Conservation (phyloP, 495 filamentous ascomycete species). For the Talaromyces adpressus region DNA sequence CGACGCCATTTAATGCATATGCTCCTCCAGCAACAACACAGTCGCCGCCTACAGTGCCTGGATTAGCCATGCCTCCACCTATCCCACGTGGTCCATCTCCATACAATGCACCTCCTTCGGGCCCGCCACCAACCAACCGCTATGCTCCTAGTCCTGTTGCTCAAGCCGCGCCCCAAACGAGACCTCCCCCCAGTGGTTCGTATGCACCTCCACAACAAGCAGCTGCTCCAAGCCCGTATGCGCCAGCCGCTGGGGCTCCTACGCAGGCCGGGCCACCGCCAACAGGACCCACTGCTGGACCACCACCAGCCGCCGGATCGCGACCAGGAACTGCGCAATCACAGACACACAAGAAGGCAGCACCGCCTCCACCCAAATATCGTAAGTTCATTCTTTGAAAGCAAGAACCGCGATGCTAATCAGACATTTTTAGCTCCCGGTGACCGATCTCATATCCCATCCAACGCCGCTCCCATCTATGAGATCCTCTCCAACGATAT, state of each 20-base stretch:
- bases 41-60: conserved; percentile 24
- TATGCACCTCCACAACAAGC: conserved; percentile 49
- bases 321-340: conserved; percentile 47
- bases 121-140: conserved; percentile 67
- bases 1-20: conserved; percentile 63
- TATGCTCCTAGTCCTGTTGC: conserved; percentile 77
- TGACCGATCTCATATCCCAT: conserved; percentile 84
- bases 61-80: conserved; percentile 39
- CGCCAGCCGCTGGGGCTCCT: conserved; percentile 24
- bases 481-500: conserved; percentile 80
- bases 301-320: conserved; percentile 41
- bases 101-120: conserved; percentile 76
- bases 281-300: conserved; percentile 22
- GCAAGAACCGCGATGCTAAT: background rate
- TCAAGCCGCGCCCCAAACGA: conserved; percentile 35
- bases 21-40: conserved; percentile 51
- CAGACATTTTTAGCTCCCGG: conserved; percentile 51
- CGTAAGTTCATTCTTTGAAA: conserved; percentile 41
- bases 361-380: conserved; percentile 55
- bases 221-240: conserved; percentile 38
- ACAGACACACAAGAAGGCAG: conserved; percentile 36
- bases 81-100: conserved; percentile 75
- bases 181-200: conserved; percentile 48
- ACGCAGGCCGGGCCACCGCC: conserved; percentile 14
- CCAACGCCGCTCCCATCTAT: conserved; percentile 64